Percentiles rank a stretch among this genome's conserved stretches.
Conservation (phyloP, 179 eudicot species). For the Carnegiea gigantea region DNA sequence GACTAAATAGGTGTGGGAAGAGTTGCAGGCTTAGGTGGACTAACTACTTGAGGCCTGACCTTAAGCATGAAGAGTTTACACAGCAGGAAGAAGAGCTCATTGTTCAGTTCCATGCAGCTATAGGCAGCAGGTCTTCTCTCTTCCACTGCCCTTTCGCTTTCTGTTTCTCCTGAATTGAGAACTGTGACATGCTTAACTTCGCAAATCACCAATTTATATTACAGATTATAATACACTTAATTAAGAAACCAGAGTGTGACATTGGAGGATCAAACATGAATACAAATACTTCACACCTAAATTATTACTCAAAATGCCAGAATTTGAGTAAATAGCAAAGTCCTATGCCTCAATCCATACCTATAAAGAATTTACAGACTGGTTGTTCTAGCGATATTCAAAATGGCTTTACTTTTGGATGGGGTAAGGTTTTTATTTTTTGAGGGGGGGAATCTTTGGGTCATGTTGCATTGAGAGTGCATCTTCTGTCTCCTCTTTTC, state of each 20-base stretch:
- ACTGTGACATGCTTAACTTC: neutral
- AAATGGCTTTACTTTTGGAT: too few relatives aligned
- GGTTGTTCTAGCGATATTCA: too few relatives aligned
- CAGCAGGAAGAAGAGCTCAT: constrained; percentile 85
- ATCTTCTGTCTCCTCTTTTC: neutral
- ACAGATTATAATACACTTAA: neutral
- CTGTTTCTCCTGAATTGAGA: neutral
- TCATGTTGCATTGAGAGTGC: too few relatives aligned
- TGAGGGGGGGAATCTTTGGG: too few relatives aligned
- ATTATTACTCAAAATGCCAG: too few relatives aligned
- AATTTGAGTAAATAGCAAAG: too few relatives aligned
- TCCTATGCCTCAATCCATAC: too few relatives aligned
- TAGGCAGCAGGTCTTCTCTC: constrained; percentile 77
- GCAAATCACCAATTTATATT: neutral
- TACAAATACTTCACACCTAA: too few relatives aligned
- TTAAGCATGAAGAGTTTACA: constrained; percentile 75
- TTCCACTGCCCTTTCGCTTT: neutral
- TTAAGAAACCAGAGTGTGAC: too few relatives aligned
- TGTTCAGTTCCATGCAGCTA: constrained; percentile 63
- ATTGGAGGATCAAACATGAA: too few relatives aligned
- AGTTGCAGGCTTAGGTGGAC: constrained; percentile 97
- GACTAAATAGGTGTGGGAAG: constrained; percentile 93
- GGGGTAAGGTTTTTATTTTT: too few relatives aligned
- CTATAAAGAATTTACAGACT: too few relatives aligned
- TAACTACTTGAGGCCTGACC: constrained; percentile 91